Conservation (phyloP, 257 asterid genomes). For the Primulina huaijiensis region DNA sequence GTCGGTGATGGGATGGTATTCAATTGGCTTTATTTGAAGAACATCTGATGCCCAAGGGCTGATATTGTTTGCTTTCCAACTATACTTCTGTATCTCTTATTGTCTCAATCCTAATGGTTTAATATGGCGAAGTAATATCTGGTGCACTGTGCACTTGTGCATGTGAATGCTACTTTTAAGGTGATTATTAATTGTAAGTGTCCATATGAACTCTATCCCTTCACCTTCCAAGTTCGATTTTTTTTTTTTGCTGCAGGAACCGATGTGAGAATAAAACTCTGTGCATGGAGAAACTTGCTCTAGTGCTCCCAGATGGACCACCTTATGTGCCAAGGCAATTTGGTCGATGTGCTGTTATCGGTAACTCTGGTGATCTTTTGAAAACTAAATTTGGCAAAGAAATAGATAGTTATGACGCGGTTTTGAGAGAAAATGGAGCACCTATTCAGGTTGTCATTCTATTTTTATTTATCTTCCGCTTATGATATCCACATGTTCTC, state of each 20-base stretch:
- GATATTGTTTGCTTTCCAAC: neutral
- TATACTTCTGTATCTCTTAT: neutral
- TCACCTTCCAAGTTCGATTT: neutral
- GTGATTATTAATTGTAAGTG: neutral
- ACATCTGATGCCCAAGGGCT: neutral
- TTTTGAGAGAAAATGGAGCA: slow-evolving; percentile 94
- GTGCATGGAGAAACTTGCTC: slow-evolving; percentile 87
- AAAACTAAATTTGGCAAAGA: slow-evolving; percentile 87
- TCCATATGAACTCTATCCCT: neutral
- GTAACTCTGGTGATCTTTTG: slow-evolving; percentile 95
- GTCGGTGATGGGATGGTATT: neutral
- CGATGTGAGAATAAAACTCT: slow-evolving; percentile 71
- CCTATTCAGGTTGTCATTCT: slow-evolving; percentile 69
- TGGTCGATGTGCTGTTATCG: slow-evolving; percentile 92
- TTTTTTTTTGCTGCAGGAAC: slow-evolving; percentile 53
- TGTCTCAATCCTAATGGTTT: neutral
- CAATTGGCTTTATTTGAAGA: neutral
- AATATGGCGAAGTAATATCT: neutral
- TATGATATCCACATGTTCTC: slow-evolving; percentile 14
- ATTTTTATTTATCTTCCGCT: slow-evolving; percentile 20
- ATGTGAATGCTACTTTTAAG: neutral
- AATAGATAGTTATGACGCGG: slow-evolving; percentile 79
- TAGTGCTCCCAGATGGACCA: slow-evolving; percentile 83
- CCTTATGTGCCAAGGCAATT: slow-evolving; percentile 77
- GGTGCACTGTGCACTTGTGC: neutral